Conservation (phyloP, 1,139 yeast genomes). For the Sugiyamaella neomexicana region DNA sequence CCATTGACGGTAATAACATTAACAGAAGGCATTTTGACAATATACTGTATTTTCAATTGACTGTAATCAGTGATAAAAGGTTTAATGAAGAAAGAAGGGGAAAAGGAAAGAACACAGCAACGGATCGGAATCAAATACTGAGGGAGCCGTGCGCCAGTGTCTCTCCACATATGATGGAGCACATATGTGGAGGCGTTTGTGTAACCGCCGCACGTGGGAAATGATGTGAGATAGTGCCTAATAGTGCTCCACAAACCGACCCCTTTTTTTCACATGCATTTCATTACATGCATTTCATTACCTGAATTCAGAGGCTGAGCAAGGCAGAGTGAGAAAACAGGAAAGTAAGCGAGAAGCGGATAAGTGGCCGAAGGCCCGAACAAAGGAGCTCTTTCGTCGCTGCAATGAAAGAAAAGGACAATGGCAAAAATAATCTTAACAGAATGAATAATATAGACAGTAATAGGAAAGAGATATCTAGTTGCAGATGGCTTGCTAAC, state of each 20-base stretch:
- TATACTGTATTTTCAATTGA: constrained; percentile 1
- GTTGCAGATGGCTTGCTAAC: too few relatives aligned
- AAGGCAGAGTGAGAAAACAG: too few relatives aligned
- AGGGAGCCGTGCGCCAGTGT: background rate
- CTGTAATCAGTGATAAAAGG: background rate
- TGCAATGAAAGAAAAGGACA: too few relatives aligned
- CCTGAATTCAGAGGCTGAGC: too few relatives aligned
- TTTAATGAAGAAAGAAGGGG: background rate
- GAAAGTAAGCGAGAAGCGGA: too few relatives aligned
- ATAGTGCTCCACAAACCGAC: too few relatives aligned
- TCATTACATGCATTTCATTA: background rate
- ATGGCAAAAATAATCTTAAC: too few relatives aligned
- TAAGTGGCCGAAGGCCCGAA: too few relatives aligned
- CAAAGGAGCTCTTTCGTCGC: too few relatives aligned
- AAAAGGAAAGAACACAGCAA: background rate
- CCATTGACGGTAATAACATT: constrained; percentile 51
- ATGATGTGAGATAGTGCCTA: background rate
- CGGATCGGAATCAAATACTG: background rate
- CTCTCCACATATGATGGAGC: background rate
- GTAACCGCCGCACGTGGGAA: constrained; percentile 10
- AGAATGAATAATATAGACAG: too few relatives aligned
- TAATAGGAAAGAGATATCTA: too few relatives aligned
- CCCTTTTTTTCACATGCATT: constrained; percentile 2
- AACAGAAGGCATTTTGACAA: constrained; percentile 4
- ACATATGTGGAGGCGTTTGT: constrained; percentile 8